Conservation (phyloP, 2,329 filamentous ascomycete species). For the Cadophora sp. region DNA sequence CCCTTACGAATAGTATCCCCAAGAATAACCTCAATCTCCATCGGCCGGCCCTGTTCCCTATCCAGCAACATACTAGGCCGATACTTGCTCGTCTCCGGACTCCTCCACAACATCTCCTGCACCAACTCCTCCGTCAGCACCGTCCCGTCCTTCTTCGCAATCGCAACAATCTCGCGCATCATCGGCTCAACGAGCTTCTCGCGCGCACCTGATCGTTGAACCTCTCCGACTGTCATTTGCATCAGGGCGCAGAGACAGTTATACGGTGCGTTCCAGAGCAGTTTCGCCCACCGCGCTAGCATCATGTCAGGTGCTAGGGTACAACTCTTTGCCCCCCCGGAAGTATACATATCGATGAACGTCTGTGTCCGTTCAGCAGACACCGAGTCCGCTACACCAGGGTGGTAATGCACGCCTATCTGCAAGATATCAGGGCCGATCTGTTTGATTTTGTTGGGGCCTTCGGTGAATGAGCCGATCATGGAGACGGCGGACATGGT, state of each 20-base stretch:
- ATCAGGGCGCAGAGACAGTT: slow-evolving; percentile 37
- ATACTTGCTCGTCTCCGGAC: slow-evolving; percentile 26
- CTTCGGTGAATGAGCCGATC: slow-evolving; percentile 32
- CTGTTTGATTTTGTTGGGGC: slow-evolving; percentile 29
- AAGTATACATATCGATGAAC: slow-evolving; percentile 34
- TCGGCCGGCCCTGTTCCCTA: slow-evolving; percentile 55
- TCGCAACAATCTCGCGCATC: slow-evolving; percentile 39
- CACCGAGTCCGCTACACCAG: slow-evolving; percentile 30
- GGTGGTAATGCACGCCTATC: slow-evolving; percentile 36
- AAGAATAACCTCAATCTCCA: slow-evolving; percentile 62
- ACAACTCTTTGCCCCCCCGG: slow-evolving; percentile 30
- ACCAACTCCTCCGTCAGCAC: slow-evolving; percentile 34
- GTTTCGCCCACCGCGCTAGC: slow-evolving; percentile 33
- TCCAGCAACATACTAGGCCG: slow-evolving; percentile 56
- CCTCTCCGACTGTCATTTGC: slow-evolving; percentile 33
- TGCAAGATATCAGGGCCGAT: slow-evolving; percentile 31
- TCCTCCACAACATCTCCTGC: slow-evolving; percentile 26
- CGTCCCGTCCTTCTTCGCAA: slow-evolving; percentile 36
- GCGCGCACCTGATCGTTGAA: slow-evolving; percentile 36
- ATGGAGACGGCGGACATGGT: slow-evolving; percentile 35
- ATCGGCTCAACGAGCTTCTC: slow-evolving; percentile 37
- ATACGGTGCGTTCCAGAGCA: slow-evolving; percentile 38
- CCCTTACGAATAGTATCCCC: slow-evolving; percentile 59
- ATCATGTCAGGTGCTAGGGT: slow-evolving; percentile 35
- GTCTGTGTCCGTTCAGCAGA: slow-evolving; percentile 26